Percentiles rank a stretch among this genome's conserved stretches.
Evolutionary conservation across 129 eudicot genomes (phyloP).

Genomic region (Flaveria sonorensis): DNA sequence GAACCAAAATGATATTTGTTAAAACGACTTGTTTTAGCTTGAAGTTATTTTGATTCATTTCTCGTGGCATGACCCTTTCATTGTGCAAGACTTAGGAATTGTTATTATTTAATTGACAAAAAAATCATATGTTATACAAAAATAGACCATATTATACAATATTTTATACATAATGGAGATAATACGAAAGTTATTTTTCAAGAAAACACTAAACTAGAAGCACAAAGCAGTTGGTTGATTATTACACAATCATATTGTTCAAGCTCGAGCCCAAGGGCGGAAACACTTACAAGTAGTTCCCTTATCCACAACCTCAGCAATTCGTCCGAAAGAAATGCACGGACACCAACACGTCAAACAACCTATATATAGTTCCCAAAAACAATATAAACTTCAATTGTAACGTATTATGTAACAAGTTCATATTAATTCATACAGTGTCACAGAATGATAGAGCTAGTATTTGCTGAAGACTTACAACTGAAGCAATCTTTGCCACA

Average conservation of each 20-base stretch:
- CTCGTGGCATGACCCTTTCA: neutral
- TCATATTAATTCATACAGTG: neutral
- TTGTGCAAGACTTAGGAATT: neutral
- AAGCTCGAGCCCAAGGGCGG: neutral
- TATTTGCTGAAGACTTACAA: conserved; percentile 44
- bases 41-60: no score
- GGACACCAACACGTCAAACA: conserved; percentile 62
- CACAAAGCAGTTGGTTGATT: neutral
- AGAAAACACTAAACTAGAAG: neutral
- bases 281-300: conserved; percentile 58
- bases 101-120: no score
- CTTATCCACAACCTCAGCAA: conserved; percentile 60
- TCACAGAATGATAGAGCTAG: neutral
- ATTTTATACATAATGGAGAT: no score
- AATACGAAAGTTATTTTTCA: no score
- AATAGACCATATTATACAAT: no score
- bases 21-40: no score
- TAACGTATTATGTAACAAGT: neutral
- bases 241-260: neutral
- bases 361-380: conserved; percentile 35
- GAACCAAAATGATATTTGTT: no score
- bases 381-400: neutral
- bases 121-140: no score
- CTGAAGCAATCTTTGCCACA: conserved; percentile 48
- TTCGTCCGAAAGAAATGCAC: conserved; percentile 56